These are phyloP conservation scores for Citrullus colocynthis DNA, from an alignment of 306 rosid species.

Conservation along the genomic window DNA sequence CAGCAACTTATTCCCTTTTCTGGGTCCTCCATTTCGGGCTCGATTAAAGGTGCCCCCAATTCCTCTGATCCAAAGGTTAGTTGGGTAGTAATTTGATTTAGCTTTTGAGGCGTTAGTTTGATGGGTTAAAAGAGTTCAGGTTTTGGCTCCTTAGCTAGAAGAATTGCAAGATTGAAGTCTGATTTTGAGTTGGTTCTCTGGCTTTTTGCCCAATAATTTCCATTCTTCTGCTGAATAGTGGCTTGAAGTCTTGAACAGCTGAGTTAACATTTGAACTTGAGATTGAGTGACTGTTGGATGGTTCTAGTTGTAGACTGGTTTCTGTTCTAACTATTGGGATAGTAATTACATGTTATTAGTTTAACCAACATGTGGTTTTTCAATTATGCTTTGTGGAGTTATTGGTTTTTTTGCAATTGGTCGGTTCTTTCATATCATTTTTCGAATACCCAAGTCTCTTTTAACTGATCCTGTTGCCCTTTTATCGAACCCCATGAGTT, in stretches of 20 bases:
- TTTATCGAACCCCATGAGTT: neutral
- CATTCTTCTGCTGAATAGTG: neutral
- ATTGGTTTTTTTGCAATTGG: neutral
- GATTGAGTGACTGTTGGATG: neutral
- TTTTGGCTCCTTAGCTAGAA: neutral
- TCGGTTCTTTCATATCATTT: neutral
- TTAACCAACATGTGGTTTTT: neutral
- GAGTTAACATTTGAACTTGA: neutral
- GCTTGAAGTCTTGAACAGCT: neutral
- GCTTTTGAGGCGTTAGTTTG: neutral
- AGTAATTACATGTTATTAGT: neutral
- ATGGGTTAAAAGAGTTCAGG: neutral
- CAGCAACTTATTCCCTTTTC: constrained; percentile 19
- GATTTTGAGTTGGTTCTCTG: neutral
- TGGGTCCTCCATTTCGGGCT: constrained; percentile 8
- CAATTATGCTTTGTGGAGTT: neutral
- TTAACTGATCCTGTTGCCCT: neutral
- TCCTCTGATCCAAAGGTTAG: constrained; percentile 31
- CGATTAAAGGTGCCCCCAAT: constrained; percentile 26
- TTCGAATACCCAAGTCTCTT: neutral
- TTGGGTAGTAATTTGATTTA: neutral
- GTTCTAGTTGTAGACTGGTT: neutral
- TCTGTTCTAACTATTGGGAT: neutral
- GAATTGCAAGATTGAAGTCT: neutral
- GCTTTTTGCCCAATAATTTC: neutral